phyloP scores from a whole-genome alignment of 352 stramenopile genomes.

The Pythium myriotylum region DNA sequence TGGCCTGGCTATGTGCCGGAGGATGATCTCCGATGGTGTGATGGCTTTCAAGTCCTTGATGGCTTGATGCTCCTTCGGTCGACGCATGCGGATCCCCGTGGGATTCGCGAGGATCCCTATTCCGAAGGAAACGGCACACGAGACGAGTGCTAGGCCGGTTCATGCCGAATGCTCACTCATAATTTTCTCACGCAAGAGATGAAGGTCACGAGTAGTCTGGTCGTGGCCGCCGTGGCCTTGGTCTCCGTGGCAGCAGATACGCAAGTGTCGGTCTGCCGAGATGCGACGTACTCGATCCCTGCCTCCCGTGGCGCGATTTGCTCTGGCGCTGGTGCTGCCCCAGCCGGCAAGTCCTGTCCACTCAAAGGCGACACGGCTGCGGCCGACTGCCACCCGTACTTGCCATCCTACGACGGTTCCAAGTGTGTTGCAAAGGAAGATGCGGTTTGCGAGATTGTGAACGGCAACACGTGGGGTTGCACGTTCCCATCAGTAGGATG shows the following conservation, averaged over 20 bases:
- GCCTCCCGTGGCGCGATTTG: slow-evolving; percentile 27
- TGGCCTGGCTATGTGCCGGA: background rate
- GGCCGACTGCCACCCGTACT: slow-evolving; percentile 26
- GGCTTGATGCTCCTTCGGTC: background rate
- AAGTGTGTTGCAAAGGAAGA: slow-evolving; percentile 34
- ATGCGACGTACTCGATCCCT: slow-evolving; percentile 35
- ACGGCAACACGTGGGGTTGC: slow-evolving; percentile 30
- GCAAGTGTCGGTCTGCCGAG: slow-evolving; percentile 28
- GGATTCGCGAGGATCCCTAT: background rate
- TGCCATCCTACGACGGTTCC: slow-evolving; percentile 30
- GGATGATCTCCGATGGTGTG: background rate
- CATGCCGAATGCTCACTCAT: background rate
- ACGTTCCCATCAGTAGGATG: slow-evolving; percentile 30
- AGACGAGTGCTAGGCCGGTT: background rate
- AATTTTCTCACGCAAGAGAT: slow-evolving; percentile 2
- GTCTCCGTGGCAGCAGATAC: slow-evolving; percentile 15
- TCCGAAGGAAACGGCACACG: background rate
- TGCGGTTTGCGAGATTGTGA: slow-evolving; percentile 28
- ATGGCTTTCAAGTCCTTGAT: background rate
- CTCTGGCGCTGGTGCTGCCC: slow-evolving; percentile 21
- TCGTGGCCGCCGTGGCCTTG: slow-evolving; percentile 15
- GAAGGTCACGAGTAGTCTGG: slow-evolving; percentile 15
- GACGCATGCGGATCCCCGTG: background rate
- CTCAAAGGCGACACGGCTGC: slow-evolving; percentile 22
- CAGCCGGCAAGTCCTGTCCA: slow-evolving; percentile 27